phyloP scores from a whole-genome alignment of 805 yeast genomes.

The Grigorovia yakushimaensis region DNA sequence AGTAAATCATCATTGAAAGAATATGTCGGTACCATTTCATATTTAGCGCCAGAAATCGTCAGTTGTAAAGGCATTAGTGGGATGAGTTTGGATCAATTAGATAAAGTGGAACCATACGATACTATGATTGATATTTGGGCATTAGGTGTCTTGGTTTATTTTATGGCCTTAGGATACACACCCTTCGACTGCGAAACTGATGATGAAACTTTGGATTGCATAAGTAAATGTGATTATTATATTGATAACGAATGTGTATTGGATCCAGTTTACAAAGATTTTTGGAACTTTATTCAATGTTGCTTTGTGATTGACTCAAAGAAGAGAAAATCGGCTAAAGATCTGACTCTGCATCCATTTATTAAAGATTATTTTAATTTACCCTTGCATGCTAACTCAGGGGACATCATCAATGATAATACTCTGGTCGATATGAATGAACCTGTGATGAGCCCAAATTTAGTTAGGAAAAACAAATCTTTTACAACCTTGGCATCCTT shows the following conservation, averaged over 20 bases:
- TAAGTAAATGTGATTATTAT: constrained; percentile 44
- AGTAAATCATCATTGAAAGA: constrained; percentile 31
- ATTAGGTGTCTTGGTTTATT: constrained; percentile 60
- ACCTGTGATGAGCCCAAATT: neutral
- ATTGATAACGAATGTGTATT: constrained; percentile 56
- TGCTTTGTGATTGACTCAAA: constrained; percentile 42
- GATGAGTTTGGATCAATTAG: constrained; percentile 10
- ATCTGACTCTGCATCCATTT: constrained; percentile 37
- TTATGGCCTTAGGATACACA: constrained; percentile 62
- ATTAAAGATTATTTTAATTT: constrained; percentile 16
- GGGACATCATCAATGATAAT: neutral
- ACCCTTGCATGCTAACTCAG: constrained; percentile 1
- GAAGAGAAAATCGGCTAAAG: constrained; percentile 38
- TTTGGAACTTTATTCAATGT: constrained; percentile 45
- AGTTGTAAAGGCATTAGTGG: constrained; percentile 28
- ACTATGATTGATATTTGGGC: constrained; percentile 68
- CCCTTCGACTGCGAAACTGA: constrained; percentile 71
- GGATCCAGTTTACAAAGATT: constrained; percentile 35
- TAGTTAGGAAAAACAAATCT: constrained; percentile 13
- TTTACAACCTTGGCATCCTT: constrained; percentile 11
- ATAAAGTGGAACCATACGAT: constrained; percentile 34
- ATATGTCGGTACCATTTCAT: constrained; percentile 61
- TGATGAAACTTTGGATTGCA: constrained; percentile 57
- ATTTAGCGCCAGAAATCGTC: constrained; percentile 66
- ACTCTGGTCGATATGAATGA: neutral